phyloP scores from a whole-genome alignment of 2,329 filamentous ascomycete species.

The Sporothrix euskadiensis region DNA sequence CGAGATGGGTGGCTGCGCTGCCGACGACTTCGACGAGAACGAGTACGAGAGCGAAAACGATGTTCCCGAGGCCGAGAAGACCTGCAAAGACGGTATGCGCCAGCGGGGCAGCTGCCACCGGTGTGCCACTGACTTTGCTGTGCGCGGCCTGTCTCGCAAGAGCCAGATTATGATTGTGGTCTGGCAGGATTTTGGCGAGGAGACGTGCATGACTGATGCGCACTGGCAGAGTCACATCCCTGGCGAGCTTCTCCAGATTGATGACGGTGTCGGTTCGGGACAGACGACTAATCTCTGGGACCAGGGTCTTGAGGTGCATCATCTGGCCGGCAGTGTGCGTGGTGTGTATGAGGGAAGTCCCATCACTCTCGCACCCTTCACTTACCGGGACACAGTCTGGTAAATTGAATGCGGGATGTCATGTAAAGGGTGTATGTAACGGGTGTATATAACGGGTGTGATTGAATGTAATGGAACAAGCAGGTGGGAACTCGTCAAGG shows the following conservation, averaged over 20 bases:
- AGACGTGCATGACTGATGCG: not conserved
- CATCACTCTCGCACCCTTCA: not conserved
- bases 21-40: not conserved
- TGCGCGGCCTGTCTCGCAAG: not conserved
- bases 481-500: too few species aligned
- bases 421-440: too few species aligned
- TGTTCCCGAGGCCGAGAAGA: too few species aligned
- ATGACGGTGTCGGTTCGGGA: not conserved
- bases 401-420: not conserved
- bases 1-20: not conserved
- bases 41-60: not conserved
- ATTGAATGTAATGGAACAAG: too few species aligned
- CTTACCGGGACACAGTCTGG: not conserved
- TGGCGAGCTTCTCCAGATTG: not conserved
- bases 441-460: too few species aligned
- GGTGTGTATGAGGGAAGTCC: not conserved
- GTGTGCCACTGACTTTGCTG: not conserved
- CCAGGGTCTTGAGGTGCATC: not conserved
- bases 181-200: not conserved
- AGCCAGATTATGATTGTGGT: not conserved
- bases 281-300: not conserved
- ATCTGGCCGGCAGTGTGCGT: not conserved
- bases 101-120: conserved; percentile 1
- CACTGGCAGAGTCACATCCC: conserved; percentile 2
- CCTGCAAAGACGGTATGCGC: not conserved